Evolutionary conservation across 78 protist genomes (phyloP), one percentile per base, ranked within the genome.

Genomic region (Dictyostelium firmibasis): DNA sequence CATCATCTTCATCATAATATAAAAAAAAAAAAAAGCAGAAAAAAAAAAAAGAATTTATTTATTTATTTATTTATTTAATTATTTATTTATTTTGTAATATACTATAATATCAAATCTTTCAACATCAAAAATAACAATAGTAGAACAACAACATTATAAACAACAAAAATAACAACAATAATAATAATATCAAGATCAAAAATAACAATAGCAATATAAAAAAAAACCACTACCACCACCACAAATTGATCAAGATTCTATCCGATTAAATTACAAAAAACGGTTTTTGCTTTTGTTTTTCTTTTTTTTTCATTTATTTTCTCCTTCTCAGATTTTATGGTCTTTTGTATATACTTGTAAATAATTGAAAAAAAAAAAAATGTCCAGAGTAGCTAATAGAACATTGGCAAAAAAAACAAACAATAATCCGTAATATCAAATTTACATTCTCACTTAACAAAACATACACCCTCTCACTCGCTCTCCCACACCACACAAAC

Each of bases 321-420:
- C 13, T 16, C 62, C 62, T 50, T 50, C 62, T 16, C 62, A 50
- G 62, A 50, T 50, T 50, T 50, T 50, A 50, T 50, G 62, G 62
- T 50, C 62, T 50, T 50, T 50, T 50, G 62, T 50, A 16, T 50
- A 50, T 50, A 50, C 62, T 50, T 50, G 62, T 47, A 47, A 60
- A 60, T 10, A 60, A 60, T n/a, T n/a, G n/a, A 64, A 64, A 64
- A 64, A 25, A n/a, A 64, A 64, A 64, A 25, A 64, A 64, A 64
- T 64, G 74, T 64, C 74, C 25, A 64, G 35, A 64, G 74, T 70
- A 70, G 41, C 77, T 29, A 70, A 70, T 70, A 70, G n/a, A 70
- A 70, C 41, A 70, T 70, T 70, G 36, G 41, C 77, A 31, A 70
- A 31, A 67, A 70, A 70, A 70, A 70, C 33, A 27, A 64, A 64